A percentile compares a stretch with the other conserved stretches of the same genome.
Conservation (phyloP, 805 yeast genomes). For the Starmerella roubikii region DNA sequence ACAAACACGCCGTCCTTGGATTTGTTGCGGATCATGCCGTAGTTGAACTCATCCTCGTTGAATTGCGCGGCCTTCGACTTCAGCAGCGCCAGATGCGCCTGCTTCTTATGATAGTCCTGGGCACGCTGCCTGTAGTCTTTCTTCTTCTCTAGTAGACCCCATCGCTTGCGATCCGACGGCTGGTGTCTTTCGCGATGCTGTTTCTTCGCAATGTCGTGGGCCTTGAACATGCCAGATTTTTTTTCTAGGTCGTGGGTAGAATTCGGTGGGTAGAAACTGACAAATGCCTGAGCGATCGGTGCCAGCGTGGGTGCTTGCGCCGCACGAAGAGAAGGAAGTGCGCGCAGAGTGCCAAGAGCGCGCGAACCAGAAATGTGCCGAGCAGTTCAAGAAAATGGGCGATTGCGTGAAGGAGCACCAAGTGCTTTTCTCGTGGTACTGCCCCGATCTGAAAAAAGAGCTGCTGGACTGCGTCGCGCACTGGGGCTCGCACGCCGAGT, state of each 20-base stretch:
- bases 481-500: constrained; percentile 26
- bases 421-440: constrained; percentile 27
- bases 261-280: constrained; percentile 5
- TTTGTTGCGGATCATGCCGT: constrained; percentile 71
- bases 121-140: constrained; percentile 67
- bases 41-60: constrained; percentile 93
- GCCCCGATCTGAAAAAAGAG: constrained; percentile 25
- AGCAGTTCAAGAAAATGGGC: constrained; percentile 24
- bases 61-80: constrained; percentile 56
- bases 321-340: constrained; percentile 28
- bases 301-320: constrained; percentile 30
- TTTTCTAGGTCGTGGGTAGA: too few relatives aligned
- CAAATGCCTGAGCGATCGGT: constrained; percentile 18
- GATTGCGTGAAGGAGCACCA: constrained; percentile 26
- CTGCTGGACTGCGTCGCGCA: constrained; percentile 26
- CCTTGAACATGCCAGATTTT: constrained; percentile 17
- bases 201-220: constrained; percentile 82
- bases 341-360: constrained; percentile 25
- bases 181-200: constrained; percentile 94
- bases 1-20: constrained; percentile 57
- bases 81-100: constrained; percentile 50
- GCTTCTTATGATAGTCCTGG: constrained; percentile 44
- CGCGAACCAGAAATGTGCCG: constrained; percentile 24
- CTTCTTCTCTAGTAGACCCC: constrained; percentile 87
- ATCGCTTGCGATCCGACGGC: constrained; percentile 53